Base-by-base conservation (phyloP, 352 stramenopile species). In the Phytophthora hybrid region DNA sequence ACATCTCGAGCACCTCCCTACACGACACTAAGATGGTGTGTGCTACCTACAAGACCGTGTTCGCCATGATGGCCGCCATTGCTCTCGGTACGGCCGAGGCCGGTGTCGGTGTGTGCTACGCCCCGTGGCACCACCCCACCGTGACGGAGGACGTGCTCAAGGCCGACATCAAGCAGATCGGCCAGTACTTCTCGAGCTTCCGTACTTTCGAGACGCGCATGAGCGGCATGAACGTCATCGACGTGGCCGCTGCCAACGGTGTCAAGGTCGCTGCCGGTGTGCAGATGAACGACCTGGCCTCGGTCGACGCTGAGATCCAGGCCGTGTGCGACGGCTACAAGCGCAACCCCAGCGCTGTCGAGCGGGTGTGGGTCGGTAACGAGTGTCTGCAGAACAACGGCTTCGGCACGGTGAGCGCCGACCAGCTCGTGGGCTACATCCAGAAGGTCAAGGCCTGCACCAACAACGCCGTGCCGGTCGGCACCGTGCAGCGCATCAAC, bases 181-280 rank as follows among this genome's bases (percentile, higher is more conserved):
- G 59, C 34, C 41, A 83, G 74, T 74, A 82, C 69, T 95, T 93
- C 73, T 74, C 73, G 37, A 76, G 73, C 59, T 80, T 95, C 39
- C 88, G 88, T 62, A 93, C 88, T 51, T 95, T 85, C 78, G 80
- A 94, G 73, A 79, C 82, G 34, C 73, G 74, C 49, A 91, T 93
- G 61, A 78, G 66, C 64, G 66, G 69, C 53, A 2, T 83, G 5
- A 94, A 93, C 69, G 69, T 77, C 26, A 82, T 92, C 53, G 62
- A 87, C 26, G 44, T 82, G 1, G 86, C 84, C 3, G 74, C 77
- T 4, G 32, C 49, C 1, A 76, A 65, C 21, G 84, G 81, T 7
- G 37, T 94, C 32, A 86, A 92, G 71, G 52, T 93, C 52, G 79
- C 83, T 6, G 80, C 83, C 19, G 88, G 88, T 58, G 81, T 95